Base-by-base conservation (phyloP, 2,329 filamentous ascomycete species). In the Colletotrichum spaethianum region DNA sequence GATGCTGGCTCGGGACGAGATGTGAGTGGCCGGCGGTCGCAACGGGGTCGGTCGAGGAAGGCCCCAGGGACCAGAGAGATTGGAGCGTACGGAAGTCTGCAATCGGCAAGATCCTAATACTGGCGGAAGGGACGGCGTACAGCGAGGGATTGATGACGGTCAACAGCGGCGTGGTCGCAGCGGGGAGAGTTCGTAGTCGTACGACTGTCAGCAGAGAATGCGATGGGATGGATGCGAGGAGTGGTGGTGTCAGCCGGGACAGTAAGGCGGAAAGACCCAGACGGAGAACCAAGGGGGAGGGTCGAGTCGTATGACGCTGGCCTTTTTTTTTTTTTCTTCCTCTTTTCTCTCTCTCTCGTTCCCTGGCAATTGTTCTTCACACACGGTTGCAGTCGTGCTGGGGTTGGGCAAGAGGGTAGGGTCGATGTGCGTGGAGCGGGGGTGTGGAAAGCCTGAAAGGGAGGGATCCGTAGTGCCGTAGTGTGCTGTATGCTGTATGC, bases 281-380 rank as follows among this genome's bases (percentile, higher is more conserved):
- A 53, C 40, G 63, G 46, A 44, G 55, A 55, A 38, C 11, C 11
- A 63, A 63, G 53, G 23, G 53, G 26, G 38, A 61, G 26, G 38
- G 23, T 56, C 48, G 56, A 56, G 62, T 72, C 69, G 69, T 72
- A 72, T 72, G 69, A 72, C 65, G 69, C 57, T 72, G 69, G 68
- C 40, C 50, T 50, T 65, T 26, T 71, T 62, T 36, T 61, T n/a
- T 46, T 33, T 26, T 12, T 20, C 36, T 40, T 26, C 20, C 31
- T 31, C 20, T 42, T 5, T 16, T 31, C 3, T 8, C 50, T 52
- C 18, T 16, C 18, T 20, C 12, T 18, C 11, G 7, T 53, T 31
- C 4, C 52, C 23, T 9, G 28, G 48, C 48, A 9, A 18, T 28
- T 52, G 6, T 52, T 28, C 48, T 52, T 52, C 8, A 3, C 48